Base-by-base conservation (phyloP, 805 yeast genomes). In the Yamadazyma sp. region DNA sequence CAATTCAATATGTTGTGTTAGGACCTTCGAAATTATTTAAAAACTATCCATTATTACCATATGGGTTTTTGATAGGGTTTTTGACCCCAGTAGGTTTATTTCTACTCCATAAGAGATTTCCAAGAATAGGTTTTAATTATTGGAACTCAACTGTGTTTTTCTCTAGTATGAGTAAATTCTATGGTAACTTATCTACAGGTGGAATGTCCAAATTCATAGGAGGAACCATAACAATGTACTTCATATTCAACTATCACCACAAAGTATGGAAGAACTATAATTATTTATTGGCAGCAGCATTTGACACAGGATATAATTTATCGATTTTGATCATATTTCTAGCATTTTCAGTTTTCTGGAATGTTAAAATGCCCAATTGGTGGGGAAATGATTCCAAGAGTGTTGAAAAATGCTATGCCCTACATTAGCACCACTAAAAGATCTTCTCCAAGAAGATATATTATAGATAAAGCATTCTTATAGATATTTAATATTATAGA, bases 171-270 rank as follows among this genome's bases (percentile, higher is more conserved):
- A 63, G 73, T 25, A 57, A 41, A 12, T 73, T 73, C 49, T 71
- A 70, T 42, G 77, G 77, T 1, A 72, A 72, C 44, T 50, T 72
- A 20, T 68, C 75, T 20, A 70, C 77, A 1, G 77, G 78, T 0
- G 63, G 67, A 41, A 44, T 71, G 20, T 71, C 76, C 7, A 63
- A 64, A 41, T 68, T 73, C 35, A 44, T 72, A n/a, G 62, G 74
- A 1, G 77, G 76, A 7, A 65, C 76, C 0, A 53, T 62, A 30
- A 62, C 75, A 14, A 72, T 71, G 75, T 66, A 56, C 49, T 72
- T 67, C 49, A 55, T 62, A 10, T 67, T 46, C 45, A 56, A 62
- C 20, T 69, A 64, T 44, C 60, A 52, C 27, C 67, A 64, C 37
- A 39, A 44, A 3, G 30, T 61, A 16, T 73, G 76, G 67, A 63